Evolutionary conservation across 192 early-diverging fungal genomes (phyloP).

Genomic region (Rhizophagus clarus): DNA sequence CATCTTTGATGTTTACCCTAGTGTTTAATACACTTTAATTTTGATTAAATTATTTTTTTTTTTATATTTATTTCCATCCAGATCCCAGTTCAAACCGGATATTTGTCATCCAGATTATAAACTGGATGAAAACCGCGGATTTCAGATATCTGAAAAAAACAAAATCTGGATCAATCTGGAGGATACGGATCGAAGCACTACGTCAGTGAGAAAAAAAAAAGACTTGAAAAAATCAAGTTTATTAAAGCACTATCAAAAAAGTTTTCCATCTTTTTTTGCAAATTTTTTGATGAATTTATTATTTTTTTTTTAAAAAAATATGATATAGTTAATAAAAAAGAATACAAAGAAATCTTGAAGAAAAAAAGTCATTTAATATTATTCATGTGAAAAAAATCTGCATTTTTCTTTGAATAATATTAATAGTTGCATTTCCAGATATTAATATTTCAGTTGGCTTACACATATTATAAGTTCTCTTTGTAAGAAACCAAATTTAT

Average conservation of each 20-base stretch:
- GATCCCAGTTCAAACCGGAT: too few species aligned
- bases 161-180: too few species aligned
- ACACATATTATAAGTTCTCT: constrained; percentile 13
- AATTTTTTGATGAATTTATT: constrained; percentile 12
- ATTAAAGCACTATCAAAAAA: neutral
- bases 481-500: neutral
- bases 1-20: too few species aligned
- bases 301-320: constrained; percentile 8
- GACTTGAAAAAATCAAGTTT: constrained; percentile 10
- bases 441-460: constrained; percentile 26
- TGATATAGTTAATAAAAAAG: constrained; percentile 15
- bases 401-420: constrained; percentile 17
- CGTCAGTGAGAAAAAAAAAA: too few species aligned
- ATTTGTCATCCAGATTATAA: too few species aligned
- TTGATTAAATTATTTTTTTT: too few species aligned
- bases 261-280: neutral
- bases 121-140: too few species aligned
- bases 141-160: too few species aligned
- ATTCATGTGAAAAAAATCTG: neutral
- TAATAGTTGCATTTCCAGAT: constrained; percentile 10
- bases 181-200: too few species aligned
- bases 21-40: too few species aligned
- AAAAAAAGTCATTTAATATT: neutral
- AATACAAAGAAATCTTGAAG: neutral
- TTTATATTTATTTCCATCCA: too few species aligned